Evolutionary conservation across 1,284 basidiomycete genomes (phyloP).

Genomic region (Microbotryum intermedium): DNA sequence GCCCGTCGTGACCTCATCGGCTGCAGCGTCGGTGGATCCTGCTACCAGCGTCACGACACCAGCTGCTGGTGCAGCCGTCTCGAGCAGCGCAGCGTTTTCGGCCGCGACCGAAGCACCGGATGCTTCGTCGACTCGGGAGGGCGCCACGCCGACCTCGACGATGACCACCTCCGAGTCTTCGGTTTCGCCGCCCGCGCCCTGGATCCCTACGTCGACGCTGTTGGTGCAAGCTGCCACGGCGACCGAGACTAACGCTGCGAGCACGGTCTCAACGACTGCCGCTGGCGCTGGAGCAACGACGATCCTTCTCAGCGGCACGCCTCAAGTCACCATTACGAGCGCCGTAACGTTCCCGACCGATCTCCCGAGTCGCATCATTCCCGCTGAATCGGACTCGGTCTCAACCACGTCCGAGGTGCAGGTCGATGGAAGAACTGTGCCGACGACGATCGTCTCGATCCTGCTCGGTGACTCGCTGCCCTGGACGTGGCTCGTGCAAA

Average conservation of each 20-base stretch:
- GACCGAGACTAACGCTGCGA: background rate
- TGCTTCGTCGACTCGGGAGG: background rate
- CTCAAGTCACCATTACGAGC: constrained; percentile 25
- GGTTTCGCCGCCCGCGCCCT: background rate
- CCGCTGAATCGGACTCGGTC: background rate
- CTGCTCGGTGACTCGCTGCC: constrained; percentile 26
- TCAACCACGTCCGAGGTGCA: background rate
- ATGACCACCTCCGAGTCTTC: background rate
- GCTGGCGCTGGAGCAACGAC: constrained; percentile 10
- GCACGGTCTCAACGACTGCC: background rate
- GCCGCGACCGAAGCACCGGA: background rate
- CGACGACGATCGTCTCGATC: constrained; percentile 28
- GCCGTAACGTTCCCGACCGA: constrained; percentile 25
- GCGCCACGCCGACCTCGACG: background rate
- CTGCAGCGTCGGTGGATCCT: background rate
- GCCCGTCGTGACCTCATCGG: too few relatives aligned
- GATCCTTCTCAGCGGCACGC: constrained; percentile 17
- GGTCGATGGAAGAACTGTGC: background rate
- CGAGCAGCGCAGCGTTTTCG: background rate
- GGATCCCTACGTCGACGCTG: constrained; percentile 24
- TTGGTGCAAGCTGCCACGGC: constrained; percentile 3
- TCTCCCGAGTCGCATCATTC: constrained; percentile 24
- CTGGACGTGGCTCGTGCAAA: constrained; percentile 31
- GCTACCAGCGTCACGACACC: background rate
- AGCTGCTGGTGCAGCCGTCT: background rate